A percentile compares a stretch with the other conserved stretches of the same genome.
Conservation (phyloP, 345 rosid species). For the Moringa oleifera region DNA sequence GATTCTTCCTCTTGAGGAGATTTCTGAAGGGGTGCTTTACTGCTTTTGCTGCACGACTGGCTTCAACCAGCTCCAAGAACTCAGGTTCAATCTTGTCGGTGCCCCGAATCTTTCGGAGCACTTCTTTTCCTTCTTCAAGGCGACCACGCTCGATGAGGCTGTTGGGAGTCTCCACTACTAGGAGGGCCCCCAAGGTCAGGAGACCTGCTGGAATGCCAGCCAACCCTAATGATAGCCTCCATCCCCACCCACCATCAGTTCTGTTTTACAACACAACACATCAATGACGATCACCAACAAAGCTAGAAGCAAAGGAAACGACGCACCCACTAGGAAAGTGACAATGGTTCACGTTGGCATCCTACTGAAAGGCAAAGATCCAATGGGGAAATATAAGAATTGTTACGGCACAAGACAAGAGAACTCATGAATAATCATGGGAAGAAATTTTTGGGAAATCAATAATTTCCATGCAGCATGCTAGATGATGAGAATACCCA, state of each 20-base stretch:
- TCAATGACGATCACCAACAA: too few species aligned
- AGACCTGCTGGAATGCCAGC: slow-evolving; percentile 88
- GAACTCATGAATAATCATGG: too few species aligned
- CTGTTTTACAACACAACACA: slow-evolving; percentile 39
- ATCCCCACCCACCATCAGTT: slow-evolving; percentile 82
- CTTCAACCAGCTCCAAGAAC: slow-evolving; percentile 81
- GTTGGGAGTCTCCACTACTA: slow-evolving; percentile 85
- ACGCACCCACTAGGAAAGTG: too few species aligned
- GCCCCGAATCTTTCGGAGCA: slow-evolving; percentile 72
- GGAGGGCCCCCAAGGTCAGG: slow-evolving; percentile 67
- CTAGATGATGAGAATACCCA: too few species aligned
- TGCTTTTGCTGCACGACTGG: slow-evolving; percentile 75
- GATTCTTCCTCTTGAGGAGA: slow-evolving; percentile 63
- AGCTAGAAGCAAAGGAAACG: too few species aligned
- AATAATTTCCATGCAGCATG: too few species aligned
- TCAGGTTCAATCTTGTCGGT: slow-evolving; percentile 81
- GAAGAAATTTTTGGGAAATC: too few species aligned
- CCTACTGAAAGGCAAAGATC: too few species aligned
- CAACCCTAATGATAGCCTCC: slow-evolving; percentile 86
- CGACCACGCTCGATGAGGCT: slow-evolving; percentile 85
- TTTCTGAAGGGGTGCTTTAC: slow-evolving; percentile 91
- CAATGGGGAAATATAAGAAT: too few species aligned
- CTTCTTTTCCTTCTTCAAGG: slow-evolving; percentile 82
- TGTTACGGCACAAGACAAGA: too few species aligned
- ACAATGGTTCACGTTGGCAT: too few species aligned